Base-by-base conservation (phyloP, 345 rosid genomes). In the Camelina neglecta region DNA sequence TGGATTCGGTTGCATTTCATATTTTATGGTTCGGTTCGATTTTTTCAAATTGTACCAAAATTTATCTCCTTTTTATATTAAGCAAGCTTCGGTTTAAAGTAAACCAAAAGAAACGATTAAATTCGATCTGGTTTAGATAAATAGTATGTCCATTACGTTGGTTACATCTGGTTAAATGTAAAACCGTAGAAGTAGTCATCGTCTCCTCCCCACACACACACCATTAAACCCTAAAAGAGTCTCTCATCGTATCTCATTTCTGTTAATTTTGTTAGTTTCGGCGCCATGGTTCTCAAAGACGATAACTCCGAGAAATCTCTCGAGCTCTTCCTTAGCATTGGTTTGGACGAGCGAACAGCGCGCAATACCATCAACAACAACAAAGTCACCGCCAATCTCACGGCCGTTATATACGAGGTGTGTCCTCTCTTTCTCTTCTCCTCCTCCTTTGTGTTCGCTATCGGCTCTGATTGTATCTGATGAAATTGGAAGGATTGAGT, bases 381-480 rank as follows among this genome's bases (percentile, higher is more conserved):
- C 80, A 92, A 92, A 83, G 93, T 95, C 77, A 95, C 97, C 55
- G 44, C 87, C 69, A 95, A 89, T 80, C 90, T 95, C 61, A 85
- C 88, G 6, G 86, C 88, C 74, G 90, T 95, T 74, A 87, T 95
- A 64, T 80, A 78, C 84, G 98, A 95, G 98, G 99, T 92, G 7
- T 29, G 38, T 35, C 33, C 48, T 33, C 70, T 38, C 41, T 61
- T 39, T 12, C 10, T 39, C 12, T 39, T 2, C 11, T 9, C 42
- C 9, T 11, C 11, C 11, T 38, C 1, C n/a, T 39, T 0, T 56
- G 33, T 13, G 23, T 51, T 67, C 2, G 23, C 0, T 24, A 49
- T 26, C 5, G n/a, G 13, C 10, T 75, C 31, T 65, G 23, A 24
- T 11, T 16, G 42, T 48, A 24, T 58, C 42, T 24, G 16, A 66